Base-by-base conservation (phyloP, 73 alveolate species). In the Loxodes magnus region DNA sequence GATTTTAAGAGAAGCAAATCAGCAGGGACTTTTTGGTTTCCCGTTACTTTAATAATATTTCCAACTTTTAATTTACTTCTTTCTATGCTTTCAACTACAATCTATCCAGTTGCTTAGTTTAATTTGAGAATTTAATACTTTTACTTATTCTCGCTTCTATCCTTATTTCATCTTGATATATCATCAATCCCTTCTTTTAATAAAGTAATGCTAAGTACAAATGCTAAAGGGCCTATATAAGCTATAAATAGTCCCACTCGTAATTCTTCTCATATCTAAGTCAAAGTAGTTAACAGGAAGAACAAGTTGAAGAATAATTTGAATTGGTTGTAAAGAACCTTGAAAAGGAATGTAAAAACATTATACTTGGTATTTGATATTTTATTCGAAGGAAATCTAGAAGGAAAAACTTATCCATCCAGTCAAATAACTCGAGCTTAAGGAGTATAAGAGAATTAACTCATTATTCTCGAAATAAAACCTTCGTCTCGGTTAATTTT, bases 141-240 rank as follows among this genome's bases (percentile, higher is more conserved):
- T 28, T 70, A 43, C 21, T 51, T 56, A 17, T 75, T 71, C 24
- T 55, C 67, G 44, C 62, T 66, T 63, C 56, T 60, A 10, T 69
- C 88, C 28, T 74, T 36, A n/a, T 35, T 58, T 23, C 56, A 87
- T 67, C 99, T 67, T 41, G 68, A 30, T 33, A 75, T 38, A 65
- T 92, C 99, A 49, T 92, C 99, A 31, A 65, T 60, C 5, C 82
- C 90, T 55, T 92, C 99, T 64, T 92, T 92, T 28, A 76, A 41
- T 59, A 92, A 46, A 14, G 99, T 88, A 37, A 92, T 67, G n/a
- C 69, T 44, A 30, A 92, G 81, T 29, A 92, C 99, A 43, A 92
- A 65, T 20, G 87, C 94, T 21, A 92, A 67, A 4, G 99, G 99
- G 0, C 96, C 92, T 5, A 92, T 56, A 59, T 88, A 92, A 22